Conservation (phyloP, 306 rosid genomes). For the Dalbergia cochinchinensis region DNA sequence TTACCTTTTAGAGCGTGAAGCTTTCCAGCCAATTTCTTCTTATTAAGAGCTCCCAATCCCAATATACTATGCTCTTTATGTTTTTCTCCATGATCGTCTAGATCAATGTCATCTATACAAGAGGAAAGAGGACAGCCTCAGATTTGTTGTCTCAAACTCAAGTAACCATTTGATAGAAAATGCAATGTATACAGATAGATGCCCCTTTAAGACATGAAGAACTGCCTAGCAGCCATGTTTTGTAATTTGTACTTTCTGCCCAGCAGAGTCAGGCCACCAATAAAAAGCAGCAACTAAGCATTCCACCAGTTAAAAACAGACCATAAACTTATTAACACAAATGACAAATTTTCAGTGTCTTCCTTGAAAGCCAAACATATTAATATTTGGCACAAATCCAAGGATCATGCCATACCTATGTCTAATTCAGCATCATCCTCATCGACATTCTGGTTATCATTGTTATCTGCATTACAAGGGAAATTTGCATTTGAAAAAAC, state of each 20-base stretch:
- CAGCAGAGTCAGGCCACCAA: no score
- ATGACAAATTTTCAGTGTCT: no score
- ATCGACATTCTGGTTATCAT: constrained; percentile 52
- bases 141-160: constrained; percentile 31
- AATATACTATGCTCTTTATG: constrained; percentile 76
- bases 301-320: no score
- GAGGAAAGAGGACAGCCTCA: constrained; percentile 25
- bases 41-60: constrained; percentile 71
- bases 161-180: constrained; percentile 24
- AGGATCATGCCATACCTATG: constrained; percentile 64
- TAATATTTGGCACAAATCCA: no score
- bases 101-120: constrained; percentile 80
- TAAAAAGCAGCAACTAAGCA: no score
- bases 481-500: constrained; percentile 75
- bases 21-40: constrained; percentile 78
- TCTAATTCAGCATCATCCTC: constrained; percentile 64
- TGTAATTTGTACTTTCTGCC: no score
- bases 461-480: constrained; percentile 50
- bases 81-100: constrained; percentile 69
- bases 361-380: no score
- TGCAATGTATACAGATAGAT: no score
- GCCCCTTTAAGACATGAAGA: no score
- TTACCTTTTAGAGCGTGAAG: constrained; percentile 85
- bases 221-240: no score
- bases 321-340: no score